Percentiles rank a stretch among this genome's conserved stretches.
These are phyloP conservation scores for Lanmaoa pseudosensibilis DNA, from an alignment of 768 basidiomycete genomes.

Conservation along the genomic window DNA sequence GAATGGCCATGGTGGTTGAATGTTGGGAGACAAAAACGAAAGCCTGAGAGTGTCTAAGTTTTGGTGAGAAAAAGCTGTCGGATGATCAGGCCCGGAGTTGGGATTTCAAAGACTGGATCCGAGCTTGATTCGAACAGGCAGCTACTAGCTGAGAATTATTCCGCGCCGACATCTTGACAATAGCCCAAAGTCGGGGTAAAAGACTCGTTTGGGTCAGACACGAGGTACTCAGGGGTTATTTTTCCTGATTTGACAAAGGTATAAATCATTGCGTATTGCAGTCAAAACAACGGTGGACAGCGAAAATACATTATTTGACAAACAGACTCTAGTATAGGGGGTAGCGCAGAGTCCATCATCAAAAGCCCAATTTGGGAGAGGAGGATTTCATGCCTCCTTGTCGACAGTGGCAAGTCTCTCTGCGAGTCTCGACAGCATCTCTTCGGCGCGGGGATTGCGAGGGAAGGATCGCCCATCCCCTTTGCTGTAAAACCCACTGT, in stretches of 20 bases:
- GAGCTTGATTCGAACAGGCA: background rate
- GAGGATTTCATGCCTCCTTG: conserved; percentile 38
- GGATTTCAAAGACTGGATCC: background rate
- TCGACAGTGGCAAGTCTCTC: conserved; percentile 59
- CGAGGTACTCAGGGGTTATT: background rate
- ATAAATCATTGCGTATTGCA: conserved; percentile 2
- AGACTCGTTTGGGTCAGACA: too few relatives aligned
- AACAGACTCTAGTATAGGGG: conserved; percentile 1
- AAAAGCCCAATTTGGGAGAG: background rate
- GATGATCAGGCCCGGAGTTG: background rate
- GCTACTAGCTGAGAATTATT: background rate
- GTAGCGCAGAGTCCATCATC: background rate
- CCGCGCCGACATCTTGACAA: background rate
- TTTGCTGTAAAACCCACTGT: conserved; percentile 35
- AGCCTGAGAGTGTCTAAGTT: background rate
- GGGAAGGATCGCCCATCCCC: conserved; percentile 72
- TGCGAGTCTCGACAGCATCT: conserved; percentile 65
- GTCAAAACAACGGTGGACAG: conserved; percentile 10
- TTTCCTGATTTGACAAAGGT: background rate
- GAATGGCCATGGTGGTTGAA: conserved; percentile 13
- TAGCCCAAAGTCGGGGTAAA: background rate
- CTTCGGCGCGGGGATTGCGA: conserved; percentile 66
- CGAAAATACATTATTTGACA: conserved; percentile 4
- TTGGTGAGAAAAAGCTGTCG: background rate
- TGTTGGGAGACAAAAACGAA: background rate